Evolutionary conservation across 179 eudicot genomes (phyloP).

Genomic region (Heliamphora pulchella): DNA sequence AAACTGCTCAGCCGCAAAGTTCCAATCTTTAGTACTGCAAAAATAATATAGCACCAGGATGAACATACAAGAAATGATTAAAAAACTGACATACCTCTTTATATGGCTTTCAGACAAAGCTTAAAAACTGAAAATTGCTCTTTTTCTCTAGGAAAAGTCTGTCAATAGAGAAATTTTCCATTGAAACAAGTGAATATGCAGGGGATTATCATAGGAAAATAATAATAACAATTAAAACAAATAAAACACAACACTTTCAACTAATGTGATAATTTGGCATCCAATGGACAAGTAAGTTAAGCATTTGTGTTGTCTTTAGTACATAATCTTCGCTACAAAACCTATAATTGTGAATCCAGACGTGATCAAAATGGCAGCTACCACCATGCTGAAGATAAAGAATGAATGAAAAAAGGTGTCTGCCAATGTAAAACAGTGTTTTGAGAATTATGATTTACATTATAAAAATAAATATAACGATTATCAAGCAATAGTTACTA

Average conservation of each 20-base stretch:
- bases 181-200: no score
- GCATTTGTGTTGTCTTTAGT: neutral
- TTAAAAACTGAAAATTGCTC: neutral
- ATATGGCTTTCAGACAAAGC: neutral
- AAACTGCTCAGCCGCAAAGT: conserved; percentile 84
- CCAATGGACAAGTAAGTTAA: neutral
- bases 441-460: neutral
- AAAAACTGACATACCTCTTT: neutral
- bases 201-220: no score
- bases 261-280: neutral
- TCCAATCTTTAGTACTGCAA: conserved; percentile 87
- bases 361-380: neutral
- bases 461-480: neutral
- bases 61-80: no score
- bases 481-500: neutral
- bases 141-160: neutral
- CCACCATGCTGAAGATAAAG: neutral
- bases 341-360: neutral
- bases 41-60: conserved; percentile 12
- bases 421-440: neutral
- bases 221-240: no score
- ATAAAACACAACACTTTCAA: neutral
- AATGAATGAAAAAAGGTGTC: neutral
- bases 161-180: no score
- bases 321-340: neutral